phyloP scores from a whole-genome alignment of 2,329 filamentous ascomycete species.

The Cladobotryum protrusum region DNA sequence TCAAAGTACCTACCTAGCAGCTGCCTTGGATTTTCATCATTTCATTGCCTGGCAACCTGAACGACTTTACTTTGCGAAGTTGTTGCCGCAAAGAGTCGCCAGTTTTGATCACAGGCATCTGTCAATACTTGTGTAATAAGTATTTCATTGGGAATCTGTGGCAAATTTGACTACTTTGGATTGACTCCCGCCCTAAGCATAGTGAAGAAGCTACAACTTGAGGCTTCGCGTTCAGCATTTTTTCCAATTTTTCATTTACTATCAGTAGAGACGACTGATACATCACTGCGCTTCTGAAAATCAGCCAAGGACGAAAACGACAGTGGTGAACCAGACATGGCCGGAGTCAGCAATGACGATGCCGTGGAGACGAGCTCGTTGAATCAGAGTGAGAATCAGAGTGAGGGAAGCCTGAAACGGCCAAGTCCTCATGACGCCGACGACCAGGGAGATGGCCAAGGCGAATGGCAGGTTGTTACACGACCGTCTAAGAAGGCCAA shows the following conservation, averaged over 20 bases:
- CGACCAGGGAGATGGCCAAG: constrained; percentile 27
- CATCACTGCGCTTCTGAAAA: not conserved
- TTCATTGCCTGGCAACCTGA: no score
- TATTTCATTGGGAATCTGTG: no score
- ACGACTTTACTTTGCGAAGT: no score
- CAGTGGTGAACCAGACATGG: constrained; percentile 9
- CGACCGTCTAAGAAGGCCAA: constrained; percentile 53
- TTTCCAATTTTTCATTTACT: constrained; percentile 7
- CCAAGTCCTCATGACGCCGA: constrained; percentile 39
- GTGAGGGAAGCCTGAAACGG: constrained; percentile 43
- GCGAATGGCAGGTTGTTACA: constrained; percentile 51
- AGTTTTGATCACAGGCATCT: no score
- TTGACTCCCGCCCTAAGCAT: no score
- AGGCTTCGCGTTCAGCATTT: constrained; percentile 1
- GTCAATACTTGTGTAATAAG: no score
- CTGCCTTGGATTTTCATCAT: no score
- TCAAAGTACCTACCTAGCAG: no score
- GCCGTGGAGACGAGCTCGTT: constrained; percentile 12
- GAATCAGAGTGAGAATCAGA: constrained; percentile 18
- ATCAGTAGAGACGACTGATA: not conserved
- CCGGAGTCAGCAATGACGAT: constrained; percentile 8
- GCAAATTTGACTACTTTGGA: no score
- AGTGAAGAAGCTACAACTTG: no score
- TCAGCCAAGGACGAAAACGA: not conserved
- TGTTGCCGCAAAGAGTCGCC: no score